Conservation (phyloP, 768 basidiomycete genomes). For the Lactifluus pinguis region DNA sequence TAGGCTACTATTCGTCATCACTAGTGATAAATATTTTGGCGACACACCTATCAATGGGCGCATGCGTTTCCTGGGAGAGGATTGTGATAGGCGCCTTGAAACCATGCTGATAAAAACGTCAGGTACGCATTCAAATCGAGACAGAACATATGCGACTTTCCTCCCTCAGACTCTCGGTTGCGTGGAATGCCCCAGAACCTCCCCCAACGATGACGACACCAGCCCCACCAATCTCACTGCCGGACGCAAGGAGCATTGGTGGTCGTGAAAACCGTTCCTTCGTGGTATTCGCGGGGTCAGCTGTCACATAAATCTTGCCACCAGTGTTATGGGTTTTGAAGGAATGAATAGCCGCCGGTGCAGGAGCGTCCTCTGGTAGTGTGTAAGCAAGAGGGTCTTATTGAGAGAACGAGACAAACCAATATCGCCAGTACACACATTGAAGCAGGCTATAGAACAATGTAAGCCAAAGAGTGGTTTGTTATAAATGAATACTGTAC, state of each 20-base stretch:
- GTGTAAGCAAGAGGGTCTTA: slow-evolving; percentile 16
- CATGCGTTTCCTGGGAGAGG: slow-evolving; percentile 66
- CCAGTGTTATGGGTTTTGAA: slow-evolving; percentile 59
- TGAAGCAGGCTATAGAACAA: slow-evolving; percentile 64
- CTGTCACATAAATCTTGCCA: slow-evolving; percentile 75
- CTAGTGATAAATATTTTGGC: background rate
- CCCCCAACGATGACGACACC: slow-evolving; percentile 83
- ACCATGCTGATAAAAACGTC: slow-evolving; percentile 44
- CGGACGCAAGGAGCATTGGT: slow-evolving; percentile 43
- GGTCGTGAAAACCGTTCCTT: slow-evolving; percentile 60
- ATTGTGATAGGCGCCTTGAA: slow-evolving; percentile 72
- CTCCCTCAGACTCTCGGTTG: slow-evolving; percentile 76
- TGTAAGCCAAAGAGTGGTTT: background rate
- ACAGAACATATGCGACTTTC: slow-evolving; percentile 31
- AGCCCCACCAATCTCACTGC: slow-evolving; percentile 39
- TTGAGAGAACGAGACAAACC: slow-evolving; percentile 32
- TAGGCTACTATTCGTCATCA: background rate
- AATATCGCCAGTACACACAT: slow-evolving; percentile 75
- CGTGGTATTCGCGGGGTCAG: slow-evolving; percentile 48
- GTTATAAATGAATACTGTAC: slow-evolving; percentile 28
- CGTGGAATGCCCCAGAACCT: slow-evolving; percentile 68
- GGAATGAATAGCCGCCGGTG: slow-evolving; percentile 67
- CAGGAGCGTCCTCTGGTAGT: slow-evolving; percentile 75
- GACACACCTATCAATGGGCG: slow-evolving; percentile 72
- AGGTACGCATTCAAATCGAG: background rate